These are phyloP conservation scores for Anthracocystis setariae DNA, from an alignment of 1,284 basidiomycete genomes.

Conservation along the genomic window DNA sequence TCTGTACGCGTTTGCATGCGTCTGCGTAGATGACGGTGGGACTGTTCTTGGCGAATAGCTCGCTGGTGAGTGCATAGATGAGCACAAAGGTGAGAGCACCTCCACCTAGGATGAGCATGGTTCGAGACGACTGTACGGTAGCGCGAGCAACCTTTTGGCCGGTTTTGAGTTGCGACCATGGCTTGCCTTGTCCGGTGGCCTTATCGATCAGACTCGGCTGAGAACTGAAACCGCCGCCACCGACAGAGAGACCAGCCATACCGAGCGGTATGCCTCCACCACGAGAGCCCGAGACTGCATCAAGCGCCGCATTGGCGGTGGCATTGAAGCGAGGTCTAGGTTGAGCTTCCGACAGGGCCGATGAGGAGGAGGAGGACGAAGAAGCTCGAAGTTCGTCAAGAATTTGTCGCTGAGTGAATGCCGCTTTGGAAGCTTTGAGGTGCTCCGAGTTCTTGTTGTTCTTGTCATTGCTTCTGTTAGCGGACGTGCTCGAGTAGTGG, in stretches of 20 bases:
- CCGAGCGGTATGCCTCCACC: slow-evolving; percentile 39
- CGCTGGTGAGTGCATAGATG: slow-evolving; percentile 84
- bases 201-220: slow-evolving; percentile 33
- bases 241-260: slow-evolving; percentile 29
- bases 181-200: slow-evolving; percentile 63
- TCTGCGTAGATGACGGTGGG: slow-evolving; percentile 87
- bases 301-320: slow-evolving; percentile 44
- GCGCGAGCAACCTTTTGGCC: slow-evolving; percentile 86
- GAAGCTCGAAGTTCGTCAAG: slow-evolving; percentile 35
- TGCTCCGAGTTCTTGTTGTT: slow-evolving; percentile 4
- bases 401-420: slow-evolving; percentile 45
- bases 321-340: slow-evolving; percentile 38
- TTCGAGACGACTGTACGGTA: slow-evolving; percentile 77
- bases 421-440: slow-evolving; percentile 31
- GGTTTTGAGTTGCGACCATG: slow-evolving; percentile 82
- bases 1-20: slow-evolving; percentile 83
- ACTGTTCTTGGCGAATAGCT: slow-evolving; percentile 90
- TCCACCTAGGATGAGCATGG: slow-evolving; percentile 82
- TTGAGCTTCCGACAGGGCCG: slow-evolving; percentile 27
- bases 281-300: slow-evolving; percentile 28
- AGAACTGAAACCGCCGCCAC: slow-evolving; percentile 15
- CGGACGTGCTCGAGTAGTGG: slow-evolving; percentile 10
- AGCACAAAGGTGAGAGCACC: slow-evolving; percentile 73
- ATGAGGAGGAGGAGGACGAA: slow-evolving; percentile 29
- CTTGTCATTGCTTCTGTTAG: slow-evolving; percentile 3